phyloP scores from a whole-genome alignment of 2,329 filamentous ascomycete genomes.

The Hypoxylon sp. region DNA sequence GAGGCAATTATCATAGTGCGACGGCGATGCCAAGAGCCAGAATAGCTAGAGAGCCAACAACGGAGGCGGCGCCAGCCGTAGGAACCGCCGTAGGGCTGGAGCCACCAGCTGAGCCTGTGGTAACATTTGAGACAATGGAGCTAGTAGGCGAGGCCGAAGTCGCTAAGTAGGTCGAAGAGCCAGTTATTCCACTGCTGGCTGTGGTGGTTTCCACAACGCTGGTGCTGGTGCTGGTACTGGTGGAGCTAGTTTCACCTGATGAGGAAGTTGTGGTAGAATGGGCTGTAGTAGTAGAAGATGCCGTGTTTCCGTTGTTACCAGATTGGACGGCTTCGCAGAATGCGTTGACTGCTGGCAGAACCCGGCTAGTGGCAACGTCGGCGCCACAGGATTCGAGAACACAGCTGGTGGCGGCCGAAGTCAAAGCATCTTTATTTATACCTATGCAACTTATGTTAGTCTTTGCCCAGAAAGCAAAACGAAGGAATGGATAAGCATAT shows the following conservation, averaged over 20 bases:
- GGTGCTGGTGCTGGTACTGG: conserved; percentile 6
- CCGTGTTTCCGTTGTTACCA: conserved; percentile 12
- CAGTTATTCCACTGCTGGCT: not conserved
- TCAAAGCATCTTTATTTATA: conserved; percentile 29
- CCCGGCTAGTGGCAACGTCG: conserved; percentile 29
- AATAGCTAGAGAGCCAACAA: conserved; percentile 29
- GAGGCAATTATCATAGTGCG: conserved; percentile 28
- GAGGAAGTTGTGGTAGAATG: conserved; percentile 6
- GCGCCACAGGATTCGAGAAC: conserved; percentile 37
- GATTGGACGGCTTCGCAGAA: conserved; percentile 38
- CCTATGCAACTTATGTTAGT: conserved; percentile 11
- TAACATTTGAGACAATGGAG: conserved; percentile 12
- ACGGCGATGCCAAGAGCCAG: conserved; percentile 30
- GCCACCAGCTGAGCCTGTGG: not conserved
- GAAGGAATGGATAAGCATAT: not conserved
- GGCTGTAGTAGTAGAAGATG: conserved; percentile 4
- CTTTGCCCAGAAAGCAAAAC: not conserved
- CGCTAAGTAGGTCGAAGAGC: not conserved
- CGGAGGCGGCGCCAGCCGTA: conserved; percentile 22
- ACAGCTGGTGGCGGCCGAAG: conserved; percentile 33
- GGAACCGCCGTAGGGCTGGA: conserved; percentile 4
- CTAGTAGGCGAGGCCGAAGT: conserved; percentile 3
- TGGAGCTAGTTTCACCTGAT: conserved; percentile 4
- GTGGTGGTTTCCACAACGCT: conserved; percentile 2
- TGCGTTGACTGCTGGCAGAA: conserved; percentile 37